Conservation (phyloP, 2,329 filamentous ascomycete species). For the Blastomyces parvus region DNA sequence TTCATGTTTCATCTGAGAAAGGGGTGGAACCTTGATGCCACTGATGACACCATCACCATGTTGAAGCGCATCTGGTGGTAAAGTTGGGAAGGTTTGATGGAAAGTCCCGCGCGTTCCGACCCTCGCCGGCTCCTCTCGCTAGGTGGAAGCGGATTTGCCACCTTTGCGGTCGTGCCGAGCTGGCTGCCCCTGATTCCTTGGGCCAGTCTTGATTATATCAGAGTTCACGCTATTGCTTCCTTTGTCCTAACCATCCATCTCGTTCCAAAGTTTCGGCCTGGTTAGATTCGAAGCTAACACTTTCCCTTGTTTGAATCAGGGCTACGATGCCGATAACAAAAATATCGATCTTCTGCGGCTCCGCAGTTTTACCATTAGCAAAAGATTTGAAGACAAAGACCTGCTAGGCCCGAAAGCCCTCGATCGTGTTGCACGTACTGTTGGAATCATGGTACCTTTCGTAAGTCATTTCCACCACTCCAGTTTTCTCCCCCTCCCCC, state of each 20-base stretch:
- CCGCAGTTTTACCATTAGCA: constrained; percentile 65
- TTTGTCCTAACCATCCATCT: not conserved
- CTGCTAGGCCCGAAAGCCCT: constrained; percentile 55
- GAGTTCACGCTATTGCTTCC: constrained; percentile 6
- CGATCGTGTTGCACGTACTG: constrained; percentile 53
- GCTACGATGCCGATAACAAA: constrained; percentile 61
- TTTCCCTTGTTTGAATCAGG: constrained; percentile 40
- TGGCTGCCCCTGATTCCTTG: not conserved
- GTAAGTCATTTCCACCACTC: constrained; percentile 46
- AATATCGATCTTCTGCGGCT: constrained; percentile 76
- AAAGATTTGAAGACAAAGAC: constrained; percentile 55
- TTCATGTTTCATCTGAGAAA: not conserved
- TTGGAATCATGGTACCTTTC: constrained; percentile 65
- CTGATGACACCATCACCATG: not conserved
- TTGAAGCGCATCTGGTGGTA: not conserved
- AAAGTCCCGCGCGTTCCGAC: not conserved
- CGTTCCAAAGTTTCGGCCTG: constrained; percentile 3
- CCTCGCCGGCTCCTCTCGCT: not conserved
- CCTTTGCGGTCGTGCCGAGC: not conserved
- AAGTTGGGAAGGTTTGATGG: not conserved
- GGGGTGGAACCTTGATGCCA: not conserved
- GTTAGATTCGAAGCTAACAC: constrained; percentile 17
- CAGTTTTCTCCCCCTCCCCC: constrained; percentile 16
- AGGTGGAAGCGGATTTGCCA: constrained; percentile 2
- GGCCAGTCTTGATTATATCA: not conserved